A percentile compares a stretch with the other conserved stretches of the same genome.
Conservation (phyloP, 2,329 filamentous ascomycete genomes). For the Chalara sp. region DNA sequence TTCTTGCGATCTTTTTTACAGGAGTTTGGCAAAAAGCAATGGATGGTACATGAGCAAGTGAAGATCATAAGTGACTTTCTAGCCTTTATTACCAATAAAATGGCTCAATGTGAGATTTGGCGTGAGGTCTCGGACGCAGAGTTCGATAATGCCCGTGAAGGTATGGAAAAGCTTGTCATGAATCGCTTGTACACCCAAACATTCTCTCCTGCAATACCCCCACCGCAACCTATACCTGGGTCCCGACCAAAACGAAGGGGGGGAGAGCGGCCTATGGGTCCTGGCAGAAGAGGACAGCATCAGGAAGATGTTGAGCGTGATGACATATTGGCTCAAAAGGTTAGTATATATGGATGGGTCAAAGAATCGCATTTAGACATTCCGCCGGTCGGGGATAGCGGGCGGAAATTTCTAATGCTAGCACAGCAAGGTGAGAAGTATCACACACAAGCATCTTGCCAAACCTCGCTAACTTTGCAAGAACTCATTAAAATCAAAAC, state of each 20-base stretch:
- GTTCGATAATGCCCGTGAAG: slow-evolving; percentile 96
- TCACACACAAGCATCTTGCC: not conserved
- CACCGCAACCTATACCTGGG: slow-evolving; percentile 66
- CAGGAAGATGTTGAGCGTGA: slow-evolving; percentile 97
- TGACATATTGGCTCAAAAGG: slow-evolving; percentile 92
- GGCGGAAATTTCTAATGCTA: slow-evolving; percentile 77
- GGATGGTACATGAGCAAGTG: slow-evolving; percentile 99
- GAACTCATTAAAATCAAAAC: slow-evolving; percentile 94
- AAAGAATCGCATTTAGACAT: slow-evolving; percentile 92
- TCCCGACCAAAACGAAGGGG: slow-evolving; percentile 63
- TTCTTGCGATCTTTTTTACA: slow-evolving; percentile 91
- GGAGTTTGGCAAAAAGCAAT: slow-evolving; percentile 95
- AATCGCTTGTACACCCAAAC: slow-evolving; percentile 93
- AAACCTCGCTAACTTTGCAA: slow-evolving; percentile 28
- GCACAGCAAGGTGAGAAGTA: slow-evolving; percentile 69
- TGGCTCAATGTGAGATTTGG: slow-evolving; percentile 97
- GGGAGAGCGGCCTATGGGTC: slow-evolving; percentile 62
- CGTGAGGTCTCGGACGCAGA: slow-evolving; percentile 90
- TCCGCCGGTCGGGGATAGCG: slow-evolving; percentile 73
- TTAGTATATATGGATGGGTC: slow-evolving; percentile 95
- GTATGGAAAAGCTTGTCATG: slow-evolving; percentile 99
- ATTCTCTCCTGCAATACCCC: slow-evolving; percentile 87
- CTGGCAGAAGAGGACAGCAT: slow-evolving; percentile 87
- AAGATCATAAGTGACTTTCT: slow-evolving; percentile 98
- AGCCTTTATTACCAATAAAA: slow-evolving; percentile 95